Evolutionary conservation across 805 yeast genomes (phyloP).

Genomic region (Jamesozyma jinghongensis): DNA sequence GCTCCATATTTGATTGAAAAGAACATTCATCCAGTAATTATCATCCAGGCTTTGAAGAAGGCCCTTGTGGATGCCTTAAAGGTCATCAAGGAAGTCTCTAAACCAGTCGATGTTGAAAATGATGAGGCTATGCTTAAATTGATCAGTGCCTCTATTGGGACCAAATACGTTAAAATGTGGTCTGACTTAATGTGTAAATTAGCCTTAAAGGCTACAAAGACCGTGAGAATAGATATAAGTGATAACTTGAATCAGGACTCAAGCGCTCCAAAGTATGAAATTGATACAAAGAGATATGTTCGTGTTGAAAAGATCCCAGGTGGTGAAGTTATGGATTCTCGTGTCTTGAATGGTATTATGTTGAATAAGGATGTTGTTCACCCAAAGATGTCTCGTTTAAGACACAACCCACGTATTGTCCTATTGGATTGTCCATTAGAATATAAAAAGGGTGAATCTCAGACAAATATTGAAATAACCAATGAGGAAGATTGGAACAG

Average conservation of each 20-base stretch:
- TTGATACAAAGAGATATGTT: conserved; percentile 87
- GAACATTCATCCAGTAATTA: conserved; percentile 93
- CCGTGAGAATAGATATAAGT: conserved; percentile 55
- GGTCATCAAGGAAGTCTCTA: conserved; percentile 72
- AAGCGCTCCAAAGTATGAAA: conserved; percentile 56
- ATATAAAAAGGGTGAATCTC: conserved; percentile 98
- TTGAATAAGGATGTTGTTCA: conserved; percentile 97
- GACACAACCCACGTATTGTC: conserved; percentile 81
- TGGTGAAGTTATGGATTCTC: conserved; percentile 87
- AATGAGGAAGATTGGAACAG: conserved; percentile 96
- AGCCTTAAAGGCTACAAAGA: conserved; percentile 79
- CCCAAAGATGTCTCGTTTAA: conserved; percentile 89
- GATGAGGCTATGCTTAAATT: conserved; percentile 81
- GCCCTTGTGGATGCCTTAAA: conserved; percentile 88
- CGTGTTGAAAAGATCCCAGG: conserved; percentile 96
- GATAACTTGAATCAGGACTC: conserved; percentile 24
- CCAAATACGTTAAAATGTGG: conserved; percentile 90
- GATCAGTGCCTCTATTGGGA: conserved; percentile 88
- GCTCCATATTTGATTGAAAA: conserved; percentile 85
- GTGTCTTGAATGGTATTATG: conserved; percentile 83
- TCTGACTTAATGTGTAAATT: conserved; percentile 81
- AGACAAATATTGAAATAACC: conserved; percentile 93
- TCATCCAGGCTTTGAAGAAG: conserved; percentile 85
- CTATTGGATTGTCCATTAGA: conserved; percentile 94
- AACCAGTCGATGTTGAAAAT: conserved; percentile 73